These are phyloP conservation scores for Neonothopanus nambi DNA, from an alignment of 1,284 basidiomycete genomes.

Conservation along the genomic window DNA sequence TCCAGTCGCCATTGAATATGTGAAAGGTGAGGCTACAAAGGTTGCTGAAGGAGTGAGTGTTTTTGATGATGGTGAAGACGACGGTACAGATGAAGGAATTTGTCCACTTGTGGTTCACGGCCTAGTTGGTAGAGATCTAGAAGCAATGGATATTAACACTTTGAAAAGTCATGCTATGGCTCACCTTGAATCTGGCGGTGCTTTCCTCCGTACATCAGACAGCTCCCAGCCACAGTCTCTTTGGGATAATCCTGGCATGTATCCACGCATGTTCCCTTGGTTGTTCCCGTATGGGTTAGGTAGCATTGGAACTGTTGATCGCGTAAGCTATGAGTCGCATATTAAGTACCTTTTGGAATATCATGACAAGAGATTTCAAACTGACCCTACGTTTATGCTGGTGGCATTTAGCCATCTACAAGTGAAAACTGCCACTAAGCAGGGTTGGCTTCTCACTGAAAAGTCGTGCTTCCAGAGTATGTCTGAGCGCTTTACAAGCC, in stretches of 20 bases:
- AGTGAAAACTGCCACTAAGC: slow-evolving; percentile 24
- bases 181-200: slow-evolving; percentile 22
- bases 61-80: slow-evolving; percentile 15
- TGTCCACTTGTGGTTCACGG: slow-evolving; percentile 24
- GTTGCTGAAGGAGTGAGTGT: slow-evolving; percentile 18
- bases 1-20: slow-evolving; percentile 32
- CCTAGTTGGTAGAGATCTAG: slow-evolving; percentile 16
- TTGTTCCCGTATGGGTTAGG: slow-evolving; percentile 38
- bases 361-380: too few species aligned
- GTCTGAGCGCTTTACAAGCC: slow-evolving; percentile 22
- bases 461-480: slow-evolving; percentile 27
- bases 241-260: slow-evolving; percentile 31
- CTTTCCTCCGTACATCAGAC: slow-evolving; percentile 14
- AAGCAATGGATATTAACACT: neutral
- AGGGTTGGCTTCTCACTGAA: slow-evolving; percentile 31
- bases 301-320: slow-evolving; percentile 25
- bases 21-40: slow-evolving; percentile 14
- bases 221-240: slow-evolving; percentile 28
- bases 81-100: slow-evolving; percentile 16
- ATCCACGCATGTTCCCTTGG: slow-evolving; percentile 37
- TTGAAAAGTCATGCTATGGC: slow-evolving; percentile 19
- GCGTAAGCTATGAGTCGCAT: slow-evolving; percentile 16
- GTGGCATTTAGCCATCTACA: slow-evolving; percentile 32
- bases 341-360: slow-evolving; percentile 29
- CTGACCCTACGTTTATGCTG: slow-evolving; percentile 29